phyloP scores from a whole-genome alignment of 768 basidiomycete species.

The Xerocomus brunneocitrinus region DNA sequence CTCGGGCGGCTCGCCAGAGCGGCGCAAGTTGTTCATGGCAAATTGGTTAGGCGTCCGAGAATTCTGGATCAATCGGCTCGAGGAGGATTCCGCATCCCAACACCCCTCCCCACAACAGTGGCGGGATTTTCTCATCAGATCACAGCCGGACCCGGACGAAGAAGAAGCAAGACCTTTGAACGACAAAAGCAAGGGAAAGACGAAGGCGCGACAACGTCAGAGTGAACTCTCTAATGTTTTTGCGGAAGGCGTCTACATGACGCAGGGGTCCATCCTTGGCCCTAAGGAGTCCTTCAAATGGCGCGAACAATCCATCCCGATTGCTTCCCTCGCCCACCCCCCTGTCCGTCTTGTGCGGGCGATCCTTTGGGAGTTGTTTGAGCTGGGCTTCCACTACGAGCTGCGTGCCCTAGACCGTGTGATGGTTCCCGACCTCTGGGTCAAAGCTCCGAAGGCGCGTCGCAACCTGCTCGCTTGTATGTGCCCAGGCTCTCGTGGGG shows the following conservation, averaged over 20 bases:
- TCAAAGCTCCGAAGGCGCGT: background rate
- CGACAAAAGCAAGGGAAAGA: background rate
- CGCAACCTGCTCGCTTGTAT: background rate
- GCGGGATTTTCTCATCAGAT: slow-evolving; percentile 8
- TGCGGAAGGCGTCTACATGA: background rate
- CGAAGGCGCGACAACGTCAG: background rate
- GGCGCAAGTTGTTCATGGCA: background rate
- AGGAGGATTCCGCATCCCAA: background rate
- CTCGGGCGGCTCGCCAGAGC: background rate
- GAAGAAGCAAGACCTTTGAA: background rate
- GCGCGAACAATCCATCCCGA: background rate
- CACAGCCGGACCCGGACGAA: background rate
- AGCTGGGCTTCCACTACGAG: slow-evolving; percentile 21
- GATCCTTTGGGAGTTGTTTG: slow-evolving; percentile 20
- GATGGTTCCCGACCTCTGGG: background rate
- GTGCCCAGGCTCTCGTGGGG: background rate
- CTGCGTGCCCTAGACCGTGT: slow-evolving; percentile 13
- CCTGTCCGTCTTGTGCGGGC: background rate
- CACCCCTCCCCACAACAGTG: slow-evolving; percentile 9
- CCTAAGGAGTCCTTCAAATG: background rate
- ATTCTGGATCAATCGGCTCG: slow-evolving; percentile 2
- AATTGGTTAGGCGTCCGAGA: slow-evolving; percentile 4
- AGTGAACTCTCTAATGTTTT: background rate
- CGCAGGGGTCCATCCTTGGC: background rate
- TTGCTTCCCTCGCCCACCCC: background rate